Base-by-base conservation (phyloP, 345 rosid genomes). In the Sonneratia alba region DNA sequence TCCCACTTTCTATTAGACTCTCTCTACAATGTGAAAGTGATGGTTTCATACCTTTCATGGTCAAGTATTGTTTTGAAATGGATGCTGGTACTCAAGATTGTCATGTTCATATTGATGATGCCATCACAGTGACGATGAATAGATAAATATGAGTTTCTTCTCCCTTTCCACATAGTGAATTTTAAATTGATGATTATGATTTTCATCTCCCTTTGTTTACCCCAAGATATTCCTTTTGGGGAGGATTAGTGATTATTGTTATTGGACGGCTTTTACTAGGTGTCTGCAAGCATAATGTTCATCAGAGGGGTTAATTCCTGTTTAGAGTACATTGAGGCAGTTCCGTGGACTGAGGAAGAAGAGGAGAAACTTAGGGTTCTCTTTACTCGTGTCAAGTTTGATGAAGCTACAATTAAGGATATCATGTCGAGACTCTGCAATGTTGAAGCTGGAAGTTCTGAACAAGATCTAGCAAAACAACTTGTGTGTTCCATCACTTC, bases 301-400 rank as follows among this genome's bases (percentile, higher is more conserved):
- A 77, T 72, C 22, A 84, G 81, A 82, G 95, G 93, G 70, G 83
- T 87, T 66, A 70, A 70, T 1, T 87, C 92, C 66, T 90, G 96
- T 85, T 79, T 94, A 74, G 87, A 88, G 71, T 91, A 90, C 83
- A 85, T 94, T 51, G 97, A 90, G 80, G 96, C 84, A 78, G 95
- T 94, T 85, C 98, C 96, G 15, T 94, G 98, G 96, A 86, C 95
- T 3, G 98, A 94, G 81, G 97, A 90, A 38, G 98, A 94, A 83
- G 98, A 90, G 83, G 93, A 94, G 76, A 94, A 87, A 72, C 70
- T 91, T 74, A 85, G 96, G 79, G 77, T 73, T 74, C 56, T 94
- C 49, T 79, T 94, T 77, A 70, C 83, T 22, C 76, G 82, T 71
- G 77, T 82, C 71, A 84, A 78, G 63, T 94, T 91, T 40, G 93